phyloP scores from a whole-genome alignment of 768 basidiomycete genomes.

The Mycena amicta region DNA sequence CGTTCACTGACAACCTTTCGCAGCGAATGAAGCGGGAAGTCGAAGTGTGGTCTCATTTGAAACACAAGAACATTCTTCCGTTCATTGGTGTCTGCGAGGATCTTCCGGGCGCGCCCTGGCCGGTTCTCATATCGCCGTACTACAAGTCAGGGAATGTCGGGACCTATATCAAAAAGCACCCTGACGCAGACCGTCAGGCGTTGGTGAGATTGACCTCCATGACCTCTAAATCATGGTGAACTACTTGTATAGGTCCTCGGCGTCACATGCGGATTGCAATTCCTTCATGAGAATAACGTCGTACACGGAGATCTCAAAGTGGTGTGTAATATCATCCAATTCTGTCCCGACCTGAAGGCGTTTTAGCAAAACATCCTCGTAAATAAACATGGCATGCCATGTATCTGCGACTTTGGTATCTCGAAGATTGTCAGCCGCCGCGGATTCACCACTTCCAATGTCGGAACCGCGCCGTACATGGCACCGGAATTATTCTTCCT shows the following conservation, averaged over 20 bases:
- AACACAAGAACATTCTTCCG: slow-evolving; percentile 13
- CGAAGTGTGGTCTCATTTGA: slow-evolving; percentile 6
- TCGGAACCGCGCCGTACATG: slow-evolving; percentile 15
- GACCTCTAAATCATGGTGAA: background rate
- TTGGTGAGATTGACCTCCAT: background rate
- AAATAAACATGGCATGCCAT: slow-evolving; percentile 1
- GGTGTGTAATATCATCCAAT: background rate
- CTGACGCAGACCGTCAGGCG: background rate
- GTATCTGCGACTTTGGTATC: slow-evolving; percentile 19
- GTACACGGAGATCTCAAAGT: slow-evolving; percentile 13
- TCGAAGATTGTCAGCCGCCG: slow-evolving; percentile 9
- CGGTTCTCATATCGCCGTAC: slow-evolving; percentile 16
- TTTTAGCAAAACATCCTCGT: slow-evolving; percentile 20
- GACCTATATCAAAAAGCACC: slow-evolving; percentile 8
- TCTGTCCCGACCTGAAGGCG: too few relatives aligned
- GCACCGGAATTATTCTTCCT: slow-evolving; percentile 16
- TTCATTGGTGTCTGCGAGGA: slow-evolving; percentile 17
- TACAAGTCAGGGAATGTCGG: slow-evolving; percentile 13
- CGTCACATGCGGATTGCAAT: background rate
- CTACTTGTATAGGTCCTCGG: background rate
- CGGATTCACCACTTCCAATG: slow-evolving; percentile 11
- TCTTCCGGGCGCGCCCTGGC: slow-evolving; percentile 2
- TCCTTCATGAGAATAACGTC: background rate
- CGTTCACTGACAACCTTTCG: background rate
- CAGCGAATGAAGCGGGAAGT: slow-evolving; percentile 11